phyloP scores from a whole-genome alignment of 2,329 filamentous ascomycete genomes.

The Fusarium proliferatum region DNA sequence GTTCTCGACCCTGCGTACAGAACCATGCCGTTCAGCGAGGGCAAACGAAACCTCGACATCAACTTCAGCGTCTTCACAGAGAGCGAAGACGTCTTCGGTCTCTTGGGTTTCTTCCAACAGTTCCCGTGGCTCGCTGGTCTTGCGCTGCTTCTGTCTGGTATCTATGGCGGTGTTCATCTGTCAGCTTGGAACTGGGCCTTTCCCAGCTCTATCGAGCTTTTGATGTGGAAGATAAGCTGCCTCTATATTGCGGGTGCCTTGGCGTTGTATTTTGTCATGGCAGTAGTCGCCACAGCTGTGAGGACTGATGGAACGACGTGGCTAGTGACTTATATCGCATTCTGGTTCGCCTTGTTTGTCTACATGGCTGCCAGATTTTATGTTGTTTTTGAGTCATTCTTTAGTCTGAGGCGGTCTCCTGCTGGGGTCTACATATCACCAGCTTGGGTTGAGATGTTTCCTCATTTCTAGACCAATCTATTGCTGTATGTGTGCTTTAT shows the following conservation, averaged over 20 bases:
- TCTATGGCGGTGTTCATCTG: conserved; percentile 1
- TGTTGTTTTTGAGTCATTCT: conserved; percentile 6
- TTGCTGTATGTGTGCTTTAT: background rate
- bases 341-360: background rate
- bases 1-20: conserved; percentile 4
- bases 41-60: background rate
- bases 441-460: conserved; percentile 2
- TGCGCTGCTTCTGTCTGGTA: conserved; percentile 1
- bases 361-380: background rate
- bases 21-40: conserved; percentile 12
- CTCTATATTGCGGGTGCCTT: background rate
- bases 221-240: background rate
- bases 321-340: background rate
- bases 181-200: conserved; percentile 8
- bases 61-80: conserved; percentile 14
- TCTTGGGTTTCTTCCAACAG: conserved; percentile 1
- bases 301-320: background rate
- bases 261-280: conserved; percentile 1
- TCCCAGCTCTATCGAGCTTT: background rate
- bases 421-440: background rate
- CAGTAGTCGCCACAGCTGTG: background rate
- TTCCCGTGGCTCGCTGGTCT: conserved; percentile 10
- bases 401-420: background rate
- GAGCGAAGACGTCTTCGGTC: background rate
- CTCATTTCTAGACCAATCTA: background rate